A percentile compares a stretch with the other conserved stretches of the same genome.
phyloP scores from a whole-genome alignment of 2,329 filamentous ascomycete species.

The Sporothrix globosa region DNA sequence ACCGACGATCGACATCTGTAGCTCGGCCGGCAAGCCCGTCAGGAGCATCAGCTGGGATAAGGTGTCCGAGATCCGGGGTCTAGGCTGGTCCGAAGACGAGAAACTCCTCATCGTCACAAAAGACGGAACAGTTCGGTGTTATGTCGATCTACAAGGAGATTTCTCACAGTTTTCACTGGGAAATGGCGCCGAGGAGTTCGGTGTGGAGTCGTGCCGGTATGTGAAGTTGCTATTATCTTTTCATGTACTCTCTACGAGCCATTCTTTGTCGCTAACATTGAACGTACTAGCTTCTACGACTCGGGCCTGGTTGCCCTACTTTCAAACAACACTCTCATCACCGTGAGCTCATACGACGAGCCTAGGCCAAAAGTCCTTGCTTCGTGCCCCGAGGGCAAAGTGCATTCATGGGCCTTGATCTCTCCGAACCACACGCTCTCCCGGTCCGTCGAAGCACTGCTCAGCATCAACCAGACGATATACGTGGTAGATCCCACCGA shows the following conservation, averaged over 20 bases:
- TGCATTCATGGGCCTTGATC: constrained; percentile 88
- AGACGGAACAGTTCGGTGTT: constrained; percentile 89
- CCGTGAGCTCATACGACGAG: constrained; percentile 88
- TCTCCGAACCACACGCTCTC: constrained; percentile 87
- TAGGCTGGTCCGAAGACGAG: constrained; percentile 97
- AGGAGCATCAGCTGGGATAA: constrained; percentile 89
- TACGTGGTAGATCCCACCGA: constrained; percentile 86
- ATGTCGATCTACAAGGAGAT: constrained; percentile 88
- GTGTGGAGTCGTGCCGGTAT: constrained; percentile 78
- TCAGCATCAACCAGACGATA: constrained; percentile 83
- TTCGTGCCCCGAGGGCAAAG: constrained; percentile 71
- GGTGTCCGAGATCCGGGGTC: constrained; percentile 73
- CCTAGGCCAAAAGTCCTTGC: constrained; percentile 84
- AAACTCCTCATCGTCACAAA: constrained; percentile 83
- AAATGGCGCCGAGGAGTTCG: constrained; percentile 83
- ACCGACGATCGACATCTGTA: constrained; percentile 91
- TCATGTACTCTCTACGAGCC: background rate
- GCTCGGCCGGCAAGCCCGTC: constrained; percentile 85
- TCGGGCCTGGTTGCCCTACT: constrained; percentile 91
- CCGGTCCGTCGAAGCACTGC: constrained; percentile 85
- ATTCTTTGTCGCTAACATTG: background rate
- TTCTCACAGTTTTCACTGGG: constrained; percentile 94
- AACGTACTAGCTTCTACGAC: constrained; percentile 70
- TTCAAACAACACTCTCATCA: constrained; percentile 81
- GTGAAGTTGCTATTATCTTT: constrained; percentile 18